phyloP scores from a whole-genome alignment of 306 rosid species.

The Lithocarpus polystachyus region DNA sequence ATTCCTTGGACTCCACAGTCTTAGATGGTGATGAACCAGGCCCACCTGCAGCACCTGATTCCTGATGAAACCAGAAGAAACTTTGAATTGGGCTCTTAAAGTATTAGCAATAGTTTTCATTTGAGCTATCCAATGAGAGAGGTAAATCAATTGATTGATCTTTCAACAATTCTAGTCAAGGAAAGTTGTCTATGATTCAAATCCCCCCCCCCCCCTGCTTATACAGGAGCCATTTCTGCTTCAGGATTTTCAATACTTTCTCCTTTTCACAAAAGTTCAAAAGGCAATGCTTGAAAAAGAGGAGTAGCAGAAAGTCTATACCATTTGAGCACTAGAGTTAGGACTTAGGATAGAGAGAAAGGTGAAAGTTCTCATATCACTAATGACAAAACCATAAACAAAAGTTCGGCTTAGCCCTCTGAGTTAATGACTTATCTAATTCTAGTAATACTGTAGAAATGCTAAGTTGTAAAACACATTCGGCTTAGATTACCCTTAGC shows the following conservation, averaged over 20 bases:
- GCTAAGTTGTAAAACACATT: background rate
- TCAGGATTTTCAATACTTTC: background rate
- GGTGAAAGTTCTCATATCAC: background rate
- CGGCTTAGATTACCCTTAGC: background rate
- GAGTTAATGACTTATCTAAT: background rate
- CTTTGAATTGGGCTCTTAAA: conserved; percentile 17
- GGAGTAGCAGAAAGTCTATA: background rate
- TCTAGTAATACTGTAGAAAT: background rate
- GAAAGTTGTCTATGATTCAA: background rate
- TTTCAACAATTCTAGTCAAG: background rate
- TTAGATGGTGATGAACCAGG: conserved; percentile 33
- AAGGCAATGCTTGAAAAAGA: background rate
- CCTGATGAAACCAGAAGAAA: conserved; percentile 38
- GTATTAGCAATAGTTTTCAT: background rate
- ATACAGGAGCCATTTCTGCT: conserved; percentile 1
- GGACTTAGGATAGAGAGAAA: background rate
- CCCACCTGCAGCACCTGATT: conserved; percentile 28
- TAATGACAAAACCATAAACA: background rate
- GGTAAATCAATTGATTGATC: background rate
- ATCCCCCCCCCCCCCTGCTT: too few species aligned
- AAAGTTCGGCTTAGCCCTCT: background rate
- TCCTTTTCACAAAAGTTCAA: background rate
- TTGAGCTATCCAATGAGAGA: background rate
- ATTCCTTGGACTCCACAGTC: conserved; percentile 32
- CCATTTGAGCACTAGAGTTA: background rate